phyloP scores from a whole-genome alignment of 345 rosid species.

The Leavenworthia alabamica region DNA sequence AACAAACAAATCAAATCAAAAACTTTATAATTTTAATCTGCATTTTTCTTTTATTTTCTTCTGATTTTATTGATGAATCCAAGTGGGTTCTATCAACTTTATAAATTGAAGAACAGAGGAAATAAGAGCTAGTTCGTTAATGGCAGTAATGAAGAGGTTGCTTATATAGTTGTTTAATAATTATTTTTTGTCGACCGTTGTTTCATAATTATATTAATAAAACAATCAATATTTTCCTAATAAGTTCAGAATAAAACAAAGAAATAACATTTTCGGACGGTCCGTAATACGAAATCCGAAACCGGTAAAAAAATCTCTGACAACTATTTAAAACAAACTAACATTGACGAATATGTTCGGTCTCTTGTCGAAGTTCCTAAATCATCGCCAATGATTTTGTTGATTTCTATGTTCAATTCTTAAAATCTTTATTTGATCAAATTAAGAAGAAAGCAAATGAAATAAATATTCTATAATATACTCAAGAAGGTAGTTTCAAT shows the following conservation, averaged over 20 bases:
- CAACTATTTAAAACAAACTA: neutral
- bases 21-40: too few relatives aligned
- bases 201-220: slow-evolving; percentile 25
- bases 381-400: slow-evolving; percentile 5
- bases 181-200: too few relatives aligned
- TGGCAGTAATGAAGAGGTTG: slow-evolving; percentile 28
- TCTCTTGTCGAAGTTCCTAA: neutral
- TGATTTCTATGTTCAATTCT: neutral
- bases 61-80: too few relatives aligned
- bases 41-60: too few relatives aligned
- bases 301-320: neutral
- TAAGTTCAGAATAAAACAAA: neutral
- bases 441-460: neutral
- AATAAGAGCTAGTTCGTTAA: slow-evolving; percentile 15
- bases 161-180: slow-evolving; percentile 31
- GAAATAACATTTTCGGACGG: neutral
- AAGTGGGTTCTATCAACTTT: too few relatives aligned
- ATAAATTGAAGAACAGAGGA: slow-evolving; percentile 13
- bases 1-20: too few relatives aligned
- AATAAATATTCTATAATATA: neutral
- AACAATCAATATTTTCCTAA: slow-evolving; percentile 28
- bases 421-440: neutral
- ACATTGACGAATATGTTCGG: slow-evolving; percentile 1
- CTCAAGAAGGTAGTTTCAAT: neutral
- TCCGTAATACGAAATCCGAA: neutral